Percentiles rank a stretch among this genome's conserved stretches.
Evolutionary conservation across 129 eudicot genomes (phyloP).

Genomic region (Escallonia rubra): DNA sequence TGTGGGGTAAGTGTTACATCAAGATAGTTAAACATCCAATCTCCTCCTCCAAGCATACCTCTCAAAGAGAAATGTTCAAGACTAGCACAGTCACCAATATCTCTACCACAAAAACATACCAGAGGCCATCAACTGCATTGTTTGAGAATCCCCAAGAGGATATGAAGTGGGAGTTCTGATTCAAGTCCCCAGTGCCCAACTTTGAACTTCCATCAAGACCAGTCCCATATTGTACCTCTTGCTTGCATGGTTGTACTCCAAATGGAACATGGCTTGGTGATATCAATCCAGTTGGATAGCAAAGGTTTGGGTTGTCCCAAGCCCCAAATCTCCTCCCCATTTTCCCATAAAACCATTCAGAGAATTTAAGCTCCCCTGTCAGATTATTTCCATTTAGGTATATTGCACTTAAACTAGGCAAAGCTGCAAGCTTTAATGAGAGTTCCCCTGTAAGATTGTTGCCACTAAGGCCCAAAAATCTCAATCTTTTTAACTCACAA

Average conservation of each 20-base stretch:
- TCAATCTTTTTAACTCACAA: conserved; percentile 29
- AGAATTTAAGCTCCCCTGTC: conserved; percentile 66
- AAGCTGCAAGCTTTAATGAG: conserved; percentile 41
- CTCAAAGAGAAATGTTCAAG: conserved; percentile 20
- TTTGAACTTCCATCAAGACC: conserved; percentile 22
- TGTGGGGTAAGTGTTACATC: no score
- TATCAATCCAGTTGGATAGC: conserved; percentile 29
- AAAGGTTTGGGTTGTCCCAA: conserved; percentile 73
- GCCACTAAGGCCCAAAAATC: conserved; percentile 68
- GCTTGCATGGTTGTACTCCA: conserved; percentile 68
- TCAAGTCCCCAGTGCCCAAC: conserved; percentile 23
- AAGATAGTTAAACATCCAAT: not conserved
- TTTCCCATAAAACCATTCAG: conserved; percentile 48
- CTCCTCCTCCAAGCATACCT: not conserved
- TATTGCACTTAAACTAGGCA: conserved; percentile 52
- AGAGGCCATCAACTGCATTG: conserved; percentile 19
- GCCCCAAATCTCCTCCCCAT: conserved; percentile 89
- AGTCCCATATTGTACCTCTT: conserved; percentile 13
- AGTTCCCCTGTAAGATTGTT: conserved; percentile 58
- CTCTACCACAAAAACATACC: conserved; percentile 24
- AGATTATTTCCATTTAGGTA: conserved; percentile 72
- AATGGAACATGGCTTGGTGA: conserved; percentile 36
- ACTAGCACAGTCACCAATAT: conserved; percentile 18
- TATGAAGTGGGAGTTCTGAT: conserved; percentile 21
- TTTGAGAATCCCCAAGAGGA: conserved; percentile 35